Conservation (phyloP, 306 rosid species). For the Hippophae rhamnoides region DNA sequence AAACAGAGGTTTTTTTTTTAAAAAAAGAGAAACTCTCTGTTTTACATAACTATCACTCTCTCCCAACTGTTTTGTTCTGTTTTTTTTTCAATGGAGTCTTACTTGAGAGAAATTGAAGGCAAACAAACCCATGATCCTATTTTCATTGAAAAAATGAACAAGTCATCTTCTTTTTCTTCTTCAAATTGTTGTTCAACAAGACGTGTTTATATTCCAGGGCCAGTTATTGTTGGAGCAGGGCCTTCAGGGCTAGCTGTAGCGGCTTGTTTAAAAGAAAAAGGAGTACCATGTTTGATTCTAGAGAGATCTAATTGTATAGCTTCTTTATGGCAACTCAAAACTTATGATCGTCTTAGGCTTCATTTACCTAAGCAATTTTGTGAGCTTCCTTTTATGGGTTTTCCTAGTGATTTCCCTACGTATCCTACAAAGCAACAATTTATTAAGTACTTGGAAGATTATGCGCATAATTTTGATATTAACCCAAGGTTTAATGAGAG, state of each 20-base stretch:
- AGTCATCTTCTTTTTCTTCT: neutral
- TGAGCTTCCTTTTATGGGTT: conserved; percentile 51
- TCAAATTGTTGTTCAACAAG: neutral
- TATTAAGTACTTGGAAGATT: conserved; percentile 40
- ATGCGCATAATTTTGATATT: conserved; percentile 37
- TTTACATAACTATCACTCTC: conserved; percentile 4
- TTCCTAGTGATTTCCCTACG: conserved; percentile 53
- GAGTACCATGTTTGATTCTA: conserved; percentile 34
- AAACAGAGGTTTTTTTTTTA: too few relatives aligned
- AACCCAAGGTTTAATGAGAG: conserved; percentile 47
- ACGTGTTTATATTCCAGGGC: conserved; percentile 28
- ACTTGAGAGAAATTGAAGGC: conserved; percentile 48
- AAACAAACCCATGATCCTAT: conserved; percentile 64
- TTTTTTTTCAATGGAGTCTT: conserved; percentile 31
- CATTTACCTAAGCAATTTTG: conserved; percentile 77
- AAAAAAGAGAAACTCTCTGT: neutral
- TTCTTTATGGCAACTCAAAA: conserved; percentile 69
- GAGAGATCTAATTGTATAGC: conserved; percentile 84
- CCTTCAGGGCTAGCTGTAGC: conserved; percentile 85
- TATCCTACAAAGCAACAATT: conserved; percentile 77
- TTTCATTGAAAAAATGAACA: conserved; percentile 28
- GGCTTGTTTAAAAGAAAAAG: conserved; percentile 45
- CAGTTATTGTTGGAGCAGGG: conserved; percentile 78
- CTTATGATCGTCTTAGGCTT: conserved; percentile 63
- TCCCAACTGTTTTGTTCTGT: neutral